Evolutionary conservation across 1,139 yeast species (phyloP).

Genomic region (Saccharomycopsis hybrid): DNA sequence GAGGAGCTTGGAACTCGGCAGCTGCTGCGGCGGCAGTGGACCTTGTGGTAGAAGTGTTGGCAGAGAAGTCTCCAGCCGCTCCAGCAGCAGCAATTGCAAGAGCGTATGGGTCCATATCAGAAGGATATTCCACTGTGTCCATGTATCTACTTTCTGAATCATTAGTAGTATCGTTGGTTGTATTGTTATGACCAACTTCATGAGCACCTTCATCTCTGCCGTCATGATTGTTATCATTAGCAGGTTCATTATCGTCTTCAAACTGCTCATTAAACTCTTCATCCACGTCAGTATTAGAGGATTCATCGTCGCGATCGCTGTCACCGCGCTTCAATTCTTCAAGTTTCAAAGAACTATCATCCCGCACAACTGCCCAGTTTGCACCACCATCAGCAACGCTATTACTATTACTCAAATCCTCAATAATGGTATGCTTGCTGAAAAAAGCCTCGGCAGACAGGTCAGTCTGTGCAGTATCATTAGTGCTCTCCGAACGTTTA

Average conservation of each 20-base stretch:
- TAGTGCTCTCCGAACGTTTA: too few relatives aligned
- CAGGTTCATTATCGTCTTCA: background rate
- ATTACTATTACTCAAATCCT: background rate
- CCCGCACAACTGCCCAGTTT: conserved; percentile 11
- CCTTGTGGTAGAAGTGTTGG: too few relatives aligned
- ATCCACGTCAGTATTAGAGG: conserved; percentile 11
- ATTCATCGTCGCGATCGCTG: background rate
- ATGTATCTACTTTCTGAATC: background rate
- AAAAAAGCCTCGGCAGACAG: too few relatives aligned
- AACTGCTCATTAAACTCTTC: conserved; percentile 16
- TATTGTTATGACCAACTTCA: background rate
- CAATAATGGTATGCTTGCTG: background rate
- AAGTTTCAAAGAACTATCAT: background rate
- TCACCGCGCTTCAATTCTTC: background rate
- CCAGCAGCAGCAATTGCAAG: too few relatives aligned
- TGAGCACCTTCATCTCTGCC: background rate
- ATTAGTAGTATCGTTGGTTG: too few relatives aligned
- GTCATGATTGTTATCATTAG: too few relatives aligned
- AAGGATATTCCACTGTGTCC: conserved; percentile 14
- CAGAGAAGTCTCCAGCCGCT: too few relatives aligned
- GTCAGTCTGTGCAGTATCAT: too few relatives aligned
- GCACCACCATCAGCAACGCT: background rate
- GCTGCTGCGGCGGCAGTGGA: too few relatives aligned
- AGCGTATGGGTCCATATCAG: too few relatives aligned
- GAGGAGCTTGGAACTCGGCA: too few relatives aligned